These are phyloP conservation scores for Magnusiomyces sp. DNA, from an alignment of 1,139 yeast genomes.

Conservation along the genomic window DNA sequence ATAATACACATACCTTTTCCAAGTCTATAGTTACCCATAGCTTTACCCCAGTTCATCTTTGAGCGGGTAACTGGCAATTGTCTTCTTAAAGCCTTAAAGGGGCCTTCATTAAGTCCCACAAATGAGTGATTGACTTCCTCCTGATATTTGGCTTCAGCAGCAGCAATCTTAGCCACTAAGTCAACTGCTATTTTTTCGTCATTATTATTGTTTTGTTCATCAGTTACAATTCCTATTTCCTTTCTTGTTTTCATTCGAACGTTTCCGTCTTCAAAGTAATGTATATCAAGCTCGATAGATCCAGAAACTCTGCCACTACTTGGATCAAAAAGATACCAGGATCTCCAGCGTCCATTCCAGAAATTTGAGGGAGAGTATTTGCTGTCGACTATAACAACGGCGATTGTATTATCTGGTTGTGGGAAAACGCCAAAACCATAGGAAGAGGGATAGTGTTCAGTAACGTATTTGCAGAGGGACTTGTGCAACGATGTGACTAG, in stretches of 20 bases:
- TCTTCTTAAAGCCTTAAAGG: conserved; percentile 79
- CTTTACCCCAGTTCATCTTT: conserved; percentile 90
- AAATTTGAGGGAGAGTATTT: conserved; percentile 67
- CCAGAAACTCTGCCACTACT: conserved; percentile 41
- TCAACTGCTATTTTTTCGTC: conserved; percentile 20
- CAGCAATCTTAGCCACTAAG: conserved; percentile 46
- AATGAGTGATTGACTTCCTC: conserved; percentile 54
- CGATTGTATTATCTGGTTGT: conserved; percentile 40
- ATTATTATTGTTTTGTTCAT: conserved; percentile 21
- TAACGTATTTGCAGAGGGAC: conserved; percentile 34
- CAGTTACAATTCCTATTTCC: conserved; percentile 27
- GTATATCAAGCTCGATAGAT: conserved; percentile 59
- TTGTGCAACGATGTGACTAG: conserved; percentile 17
- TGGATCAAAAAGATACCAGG: conserved; percentile 44
- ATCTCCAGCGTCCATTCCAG: conserved; percentile 87
- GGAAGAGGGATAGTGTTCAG: conserved; percentile 40
- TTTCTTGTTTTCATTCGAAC: conserved; percentile 63
- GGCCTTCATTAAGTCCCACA: conserved; percentile 63
- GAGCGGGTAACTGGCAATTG: conserved; percentile 87
- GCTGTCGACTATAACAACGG: conserved; percentile 59
- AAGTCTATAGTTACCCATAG: conserved; percentile 79
- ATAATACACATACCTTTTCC: conserved; percentile 61
- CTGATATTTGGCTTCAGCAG: conserved; percentile 56
- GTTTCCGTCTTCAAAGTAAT: conserved; percentile 93
- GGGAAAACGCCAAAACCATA: conserved; percentile 44